Evolutionary conservation across 2,329 filamentous ascomycete species (phyloP), one percentile per base, ranked within the genome.

Genomic region (Alternaria dauci): DNA sequence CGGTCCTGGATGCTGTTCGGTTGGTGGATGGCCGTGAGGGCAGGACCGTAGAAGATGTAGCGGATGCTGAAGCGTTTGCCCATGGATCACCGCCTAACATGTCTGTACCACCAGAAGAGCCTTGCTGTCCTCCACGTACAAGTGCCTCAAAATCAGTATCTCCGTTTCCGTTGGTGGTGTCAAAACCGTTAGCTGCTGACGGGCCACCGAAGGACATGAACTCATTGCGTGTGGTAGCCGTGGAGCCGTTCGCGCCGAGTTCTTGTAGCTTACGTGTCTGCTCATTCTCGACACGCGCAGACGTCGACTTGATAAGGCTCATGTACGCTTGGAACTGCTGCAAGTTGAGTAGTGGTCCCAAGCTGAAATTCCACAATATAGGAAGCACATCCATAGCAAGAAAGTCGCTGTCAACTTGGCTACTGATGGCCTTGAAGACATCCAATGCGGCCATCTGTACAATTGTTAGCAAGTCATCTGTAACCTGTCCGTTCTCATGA

Each of bases 371-470:
- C 95, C 95, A 99, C 1, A 99, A 82, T 9, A 96, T 87, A 0
- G 95, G 95, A 11, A 99, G 82, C 16, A 97, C 88, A 57, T 98
- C 94, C 81, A 95, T 89, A 12, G 95, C 95, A 23, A 97, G 87
- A 74, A 97, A 98, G 44, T 97, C 95, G 2, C 90, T 87, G 74
- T 98, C 95, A 5, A 91, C 94, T 20, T 90, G 85, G 51, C 87
- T 87, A 8, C 93, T 93, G 28, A 99, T 90, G 50, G 97, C 91
- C 51, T 87, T 88, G 66, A 98, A 88, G 1, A 97, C 93, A 56
- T 89, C 90, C 34, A 98, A 83, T 0, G 93, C 91, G 6, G 94
- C 94, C 84, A 98, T 91, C 80, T 81, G 28, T n/a, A 18, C 25
- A 16, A 36, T 34, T 28, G 12, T 52, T 68, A 60, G 58, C 47